Conservation (phyloP, 2,329 filamentous ascomycete genomes). For the Graphilbum sp. region DNA sequence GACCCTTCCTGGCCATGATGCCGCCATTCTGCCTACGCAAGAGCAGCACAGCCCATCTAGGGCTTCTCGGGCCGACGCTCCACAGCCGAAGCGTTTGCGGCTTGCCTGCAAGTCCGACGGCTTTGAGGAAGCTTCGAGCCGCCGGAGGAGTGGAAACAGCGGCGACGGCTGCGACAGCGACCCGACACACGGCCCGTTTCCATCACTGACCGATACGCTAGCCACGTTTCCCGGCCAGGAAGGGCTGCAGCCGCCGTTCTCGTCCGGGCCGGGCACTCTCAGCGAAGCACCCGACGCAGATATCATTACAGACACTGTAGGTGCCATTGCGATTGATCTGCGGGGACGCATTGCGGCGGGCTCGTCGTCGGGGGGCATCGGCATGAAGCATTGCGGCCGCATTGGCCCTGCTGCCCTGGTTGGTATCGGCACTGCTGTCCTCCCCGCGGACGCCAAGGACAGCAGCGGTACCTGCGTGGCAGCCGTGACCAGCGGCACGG, state of each 20-base stretch:
- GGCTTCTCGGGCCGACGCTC: no score
- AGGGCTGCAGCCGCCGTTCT: neutral
- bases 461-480: slow-evolving; percentile 55
- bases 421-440: slow-evolving; percentile 75
- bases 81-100: slow-evolving; percentile 6
- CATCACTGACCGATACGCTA: neutral
- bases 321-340: slow-evolving; percentile 81
- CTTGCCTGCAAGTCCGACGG: neutral
- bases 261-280: neutral
- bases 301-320: slow-evolving; percentile 78
- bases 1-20: no score
- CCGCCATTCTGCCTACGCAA: neutral
- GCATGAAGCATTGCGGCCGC: slow-evolving; percentile 91
- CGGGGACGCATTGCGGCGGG: slow-evolving; percentile 81
- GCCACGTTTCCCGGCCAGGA: neutral
- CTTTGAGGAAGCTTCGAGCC: neutral
- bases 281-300: slow-evolving; percentile 18
- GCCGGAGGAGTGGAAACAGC: slow-evolving; percentile 1
- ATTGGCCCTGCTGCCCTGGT: slow-evolving; percentile 86
- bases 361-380: slow-evolving; percentile 92
- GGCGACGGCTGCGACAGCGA: slow-evolving; percentile 3
- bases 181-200: neutral
- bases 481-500: slow-evolving; percentile 82
- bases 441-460: slow-evolving; percentile 61
- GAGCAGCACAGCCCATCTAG: no score